phyloP scores from a whole-genome alignment of 306 rosid species.

The Lathyrus tuberosus region DNA sequence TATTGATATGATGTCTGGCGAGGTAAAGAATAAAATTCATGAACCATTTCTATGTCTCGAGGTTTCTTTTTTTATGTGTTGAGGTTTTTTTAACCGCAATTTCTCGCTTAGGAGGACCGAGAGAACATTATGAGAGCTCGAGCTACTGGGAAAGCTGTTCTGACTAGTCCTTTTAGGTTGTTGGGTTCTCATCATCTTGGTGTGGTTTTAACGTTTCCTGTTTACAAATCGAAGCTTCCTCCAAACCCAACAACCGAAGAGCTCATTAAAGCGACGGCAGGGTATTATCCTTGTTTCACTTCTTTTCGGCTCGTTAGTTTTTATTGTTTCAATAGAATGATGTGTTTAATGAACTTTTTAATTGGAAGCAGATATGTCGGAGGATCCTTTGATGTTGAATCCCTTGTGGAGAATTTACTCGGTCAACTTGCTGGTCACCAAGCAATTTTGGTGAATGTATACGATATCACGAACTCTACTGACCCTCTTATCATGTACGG shows the following conservation, averaged over 20 bases:
- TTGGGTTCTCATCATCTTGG: constrained; percentile 97
- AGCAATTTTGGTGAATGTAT: constrained; percentile 87
- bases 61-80: not conserved
- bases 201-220: constrained; percentile 97
- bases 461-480: constrained; percentile 81
- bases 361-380: constrained; percentile 76
- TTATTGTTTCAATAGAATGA: constrained; percentile 29
- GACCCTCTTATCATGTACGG: constrained; percentile 88
- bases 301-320: not conserved
- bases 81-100: not conserved
- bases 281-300: constrained; percentile 57
- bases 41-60: not conserved
- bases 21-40: constrained; percentile 55
- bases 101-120: constrained; percentile 75
- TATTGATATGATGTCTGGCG: constrained; percentile 99
- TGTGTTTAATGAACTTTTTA: constrained; percentile 32
- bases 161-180: constrained; percentile 93
- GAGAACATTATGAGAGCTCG: constrained; percentile 95
- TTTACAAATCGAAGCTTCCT: constrained; percentile 87
- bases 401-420: constrained; percentile 97
- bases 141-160: constrained; percentile 97
- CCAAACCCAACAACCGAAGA: constrained; percentile 68
- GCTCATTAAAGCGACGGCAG: constrained; percentile 78
- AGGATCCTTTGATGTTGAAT: constrained; percentile 96
- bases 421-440: constrained; percentile 98